phyloP scores from a whole-genome alignment of 192 early-diverging fungal genomes.

The Ambispora gerdemannii region DNA sequence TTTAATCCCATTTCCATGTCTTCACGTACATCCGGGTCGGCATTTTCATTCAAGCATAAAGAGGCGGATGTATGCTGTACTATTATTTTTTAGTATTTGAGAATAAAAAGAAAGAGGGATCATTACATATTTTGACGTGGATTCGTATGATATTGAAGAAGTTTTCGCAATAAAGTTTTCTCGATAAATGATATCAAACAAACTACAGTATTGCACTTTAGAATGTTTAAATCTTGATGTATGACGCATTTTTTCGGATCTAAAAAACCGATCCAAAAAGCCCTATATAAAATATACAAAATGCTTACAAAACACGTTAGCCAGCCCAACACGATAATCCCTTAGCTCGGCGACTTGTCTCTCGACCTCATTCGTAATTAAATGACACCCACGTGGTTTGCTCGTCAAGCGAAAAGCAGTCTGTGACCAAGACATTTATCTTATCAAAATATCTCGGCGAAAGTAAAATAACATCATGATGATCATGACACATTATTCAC shows the following conservation, averaged over 20 bases:
- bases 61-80: conserved; percentile 92
- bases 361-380: conserved; percentile 69
- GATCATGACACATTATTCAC: no score
- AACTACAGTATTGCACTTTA: no score
- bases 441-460: no score
- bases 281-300: not conserved
- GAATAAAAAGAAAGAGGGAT: not conserved
- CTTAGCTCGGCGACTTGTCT: conserved; percentile 60
- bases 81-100: conserved; percentile 18
- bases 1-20: conserved; percentile 90
- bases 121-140: not conserved
- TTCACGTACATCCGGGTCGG: conserved; percentile 65
- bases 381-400: conserved; percentile 68
- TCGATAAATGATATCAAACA: not conserved
- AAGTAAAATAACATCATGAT: no score
- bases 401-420: conserved; percentile 55
- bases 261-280: not conserved
- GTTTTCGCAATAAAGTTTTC: not conserved
- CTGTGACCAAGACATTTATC: conserved; percentile 73
- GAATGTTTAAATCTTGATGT: no score
- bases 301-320: conserved; percentile 73
- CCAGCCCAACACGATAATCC: conserved; percentile 72
- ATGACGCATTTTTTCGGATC: not conserved
- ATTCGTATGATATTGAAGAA: no score
- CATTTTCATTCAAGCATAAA: conserved; percentile 86